These are phyloP conservation scores for Phytophthora pluvialis DNA, from an alignment of 352 stramenopile species.

Conservation along the genomic window DNA sequence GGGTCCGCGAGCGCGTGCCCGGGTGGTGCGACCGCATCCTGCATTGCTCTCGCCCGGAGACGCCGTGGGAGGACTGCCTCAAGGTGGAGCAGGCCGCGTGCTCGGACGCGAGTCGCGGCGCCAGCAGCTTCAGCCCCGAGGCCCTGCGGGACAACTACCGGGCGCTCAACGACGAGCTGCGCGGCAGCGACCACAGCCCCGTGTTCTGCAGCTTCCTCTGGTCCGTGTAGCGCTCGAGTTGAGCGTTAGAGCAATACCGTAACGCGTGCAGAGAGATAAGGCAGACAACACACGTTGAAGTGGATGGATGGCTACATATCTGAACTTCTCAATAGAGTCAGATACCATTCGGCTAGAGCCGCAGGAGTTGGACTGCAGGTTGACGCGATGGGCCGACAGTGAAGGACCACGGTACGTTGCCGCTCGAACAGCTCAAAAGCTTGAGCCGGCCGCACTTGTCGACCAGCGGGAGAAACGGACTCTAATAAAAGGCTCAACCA, in stretches of 20 bases:
- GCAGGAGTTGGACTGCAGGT: neutral
- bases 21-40: constrained; percentile 79
- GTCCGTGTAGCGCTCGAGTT: constrained; percentile 31
- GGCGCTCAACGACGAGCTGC: constrained; percentile 62
- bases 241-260: no score
- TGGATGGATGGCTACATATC: no score
- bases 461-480: constrained; percentile 4
- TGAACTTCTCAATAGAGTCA: constrained; percentile 15
- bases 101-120: constrained; percentile 20
- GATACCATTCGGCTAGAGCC: constrained; percentile 9
- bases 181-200: constrained; percentile 69
- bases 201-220: constrained; percentile 65
- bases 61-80: constrained; percentile 18
- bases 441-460: neutral
- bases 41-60: constrained; percentile 41
- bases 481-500: neutral
- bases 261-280: no score
- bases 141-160: constrained; percentile 63
- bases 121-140: constrained; percentile 21
- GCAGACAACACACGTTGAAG: no score
- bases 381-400: neutral
- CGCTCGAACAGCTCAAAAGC: neutral
- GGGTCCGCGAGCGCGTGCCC: constrained; percentile 65
- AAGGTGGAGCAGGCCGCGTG: constrained; percentile 51
- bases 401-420: neutral